Evolutionary conservation across 148 eudicot species (phyloP), one percentile per base, ranked within the genome.

Genomic region (Vaccinium macrocarpon): DNA sequence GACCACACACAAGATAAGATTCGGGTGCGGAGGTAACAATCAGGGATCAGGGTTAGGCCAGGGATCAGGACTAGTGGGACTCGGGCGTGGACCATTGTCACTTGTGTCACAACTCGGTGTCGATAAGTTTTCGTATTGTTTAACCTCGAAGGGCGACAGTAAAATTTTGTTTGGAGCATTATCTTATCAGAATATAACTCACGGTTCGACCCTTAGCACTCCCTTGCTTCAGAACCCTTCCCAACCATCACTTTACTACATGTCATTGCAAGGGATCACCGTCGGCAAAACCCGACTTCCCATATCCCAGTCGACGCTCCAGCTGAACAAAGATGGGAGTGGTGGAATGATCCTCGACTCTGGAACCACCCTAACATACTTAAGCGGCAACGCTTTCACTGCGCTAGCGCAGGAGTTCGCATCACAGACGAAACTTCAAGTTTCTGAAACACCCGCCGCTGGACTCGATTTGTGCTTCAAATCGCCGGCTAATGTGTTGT

Each of bases 61-160:
- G 2, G 91, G 85, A 14, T 82, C 88, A 1, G 92, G 94, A 0
- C 79, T 89, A 2, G 87, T 88, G 23, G 91, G 94, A 18, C 84
- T 92, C 0, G 94, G 92, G 10, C 84, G 88, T 0, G 88, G 91
- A 2, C 90, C 90, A 0, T 25, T 92, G 19, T 92, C 94, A 0
- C 87, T 92, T 0, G 66, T 88, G 5, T 84, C 88, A 0, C 92
- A 90, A 32, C 90, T 92, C 0, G 86, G 84, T 2, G 78, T 80
- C 1, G 27, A 55, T 0, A 87, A 84, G 61, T 92, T 92, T 81
- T 88, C 94, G 1, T 89, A 90, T 50, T 92, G 92, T 52, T 82
- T 92, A 56, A 84, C 90, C 46, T 66, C 88, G 6, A 42, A 84
- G 5, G 84, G 71, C 2, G 76, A 59, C 13, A 82, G 89, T 50